phyloP scores from a whole-genome alignment of 2,329 filamentous ascomycete genomes.

The Falciphora oryzae region DNA sequence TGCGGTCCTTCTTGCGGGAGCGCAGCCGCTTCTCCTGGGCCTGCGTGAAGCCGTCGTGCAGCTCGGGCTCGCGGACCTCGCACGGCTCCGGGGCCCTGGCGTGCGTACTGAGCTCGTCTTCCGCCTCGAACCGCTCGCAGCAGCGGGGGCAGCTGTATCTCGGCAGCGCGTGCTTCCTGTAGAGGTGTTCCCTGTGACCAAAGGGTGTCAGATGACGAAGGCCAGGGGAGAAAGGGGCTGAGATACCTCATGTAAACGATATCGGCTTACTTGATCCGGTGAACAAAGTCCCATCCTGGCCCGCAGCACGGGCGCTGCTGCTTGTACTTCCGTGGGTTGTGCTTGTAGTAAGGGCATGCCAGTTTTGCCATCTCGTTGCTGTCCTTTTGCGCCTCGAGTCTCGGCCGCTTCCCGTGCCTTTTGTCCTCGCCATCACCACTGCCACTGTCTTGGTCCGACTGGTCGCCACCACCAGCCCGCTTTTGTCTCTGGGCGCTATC shows the following conservation, averaged over 20 bases:
- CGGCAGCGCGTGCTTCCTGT: conserved; percentile 28
- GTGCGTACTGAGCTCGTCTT: conserved; percentile 26
- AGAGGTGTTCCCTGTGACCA: conserved; percentile 29
- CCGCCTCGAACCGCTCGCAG: conserved; percentile 27
- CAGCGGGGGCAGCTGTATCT: conserved; percentile 28
- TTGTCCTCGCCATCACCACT: conserved; percentile 9
- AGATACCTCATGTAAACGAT: not conserved
- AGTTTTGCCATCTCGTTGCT: conserved; percentile 15
- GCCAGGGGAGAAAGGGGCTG: not conserved
- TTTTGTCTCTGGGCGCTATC: too few species aligned
- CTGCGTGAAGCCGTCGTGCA: conserved; percentile 30
- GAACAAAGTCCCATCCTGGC: conserved; percentile 31
- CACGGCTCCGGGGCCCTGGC: conserved; percentile 22
- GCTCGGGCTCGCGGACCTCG: conserved; percentile 17
- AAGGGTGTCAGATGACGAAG: not conserved
- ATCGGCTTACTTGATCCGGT: conserved; percentile 30
- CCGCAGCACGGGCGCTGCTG: conserved; percentile 29
- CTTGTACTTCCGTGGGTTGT: conserved; percentile 29
- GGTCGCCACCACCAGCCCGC: not conserved
- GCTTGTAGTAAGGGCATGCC: conserved; percentile 35
- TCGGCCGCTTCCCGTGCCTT: not conserved
- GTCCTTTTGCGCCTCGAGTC: not conserved
- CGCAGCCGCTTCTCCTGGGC: conserved; percentile 29
- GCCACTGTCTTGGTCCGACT: conserved; percentile 1
- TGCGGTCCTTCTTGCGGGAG: conserved; percentile 24